Evolutionary conservation across 305 asterid genomes (phyloP).

Genomic region (Coffea humblotiana): DNA sequence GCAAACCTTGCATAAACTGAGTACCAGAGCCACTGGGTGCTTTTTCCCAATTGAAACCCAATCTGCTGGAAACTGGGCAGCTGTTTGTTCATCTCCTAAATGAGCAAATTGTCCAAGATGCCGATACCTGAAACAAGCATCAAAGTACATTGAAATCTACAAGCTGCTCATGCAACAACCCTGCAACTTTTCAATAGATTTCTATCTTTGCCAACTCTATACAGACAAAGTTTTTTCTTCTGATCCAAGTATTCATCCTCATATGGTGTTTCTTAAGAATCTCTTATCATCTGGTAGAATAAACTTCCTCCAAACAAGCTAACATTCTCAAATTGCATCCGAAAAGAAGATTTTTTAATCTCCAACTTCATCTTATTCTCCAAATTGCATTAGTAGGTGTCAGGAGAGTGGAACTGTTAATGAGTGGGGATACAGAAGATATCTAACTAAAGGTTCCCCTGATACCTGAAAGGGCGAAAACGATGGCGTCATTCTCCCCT

Average conservation of each 20-base stretch:
- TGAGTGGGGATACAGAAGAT: neutral
- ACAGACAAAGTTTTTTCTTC: neutral
- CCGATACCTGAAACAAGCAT: conserved; percentile 60
- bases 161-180: neutral
- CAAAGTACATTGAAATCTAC: neutral
- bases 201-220: neutral
- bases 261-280: neutral
- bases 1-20: conserved; percentile 91
- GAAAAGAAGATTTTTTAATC: neutral
- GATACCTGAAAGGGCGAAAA: conserved; percentile 88
- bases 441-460: conserved; percentile 7
- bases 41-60: conserved; percentile 90
- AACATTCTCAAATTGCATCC: neutral
- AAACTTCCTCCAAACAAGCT: neutral
- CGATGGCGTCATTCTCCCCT: conserved; percentile 97
- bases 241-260: neutral
- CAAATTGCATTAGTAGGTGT: neutral
- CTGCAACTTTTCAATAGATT: neutral
- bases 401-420: neutral
- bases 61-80: conserved; percentile 95
- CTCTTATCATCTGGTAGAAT: neutral
- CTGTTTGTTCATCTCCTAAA: conserved; percentile 94
- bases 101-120: conserved; percentile 99
- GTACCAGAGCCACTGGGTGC: conserved; percentile 98
- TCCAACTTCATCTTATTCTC: conserved; percentile 5